Evolutionary conservation across 345 rosid species (phyloP), one percentile per base, ranked within the genome.

Genomic region (Aethionema arabicum): DNA sequence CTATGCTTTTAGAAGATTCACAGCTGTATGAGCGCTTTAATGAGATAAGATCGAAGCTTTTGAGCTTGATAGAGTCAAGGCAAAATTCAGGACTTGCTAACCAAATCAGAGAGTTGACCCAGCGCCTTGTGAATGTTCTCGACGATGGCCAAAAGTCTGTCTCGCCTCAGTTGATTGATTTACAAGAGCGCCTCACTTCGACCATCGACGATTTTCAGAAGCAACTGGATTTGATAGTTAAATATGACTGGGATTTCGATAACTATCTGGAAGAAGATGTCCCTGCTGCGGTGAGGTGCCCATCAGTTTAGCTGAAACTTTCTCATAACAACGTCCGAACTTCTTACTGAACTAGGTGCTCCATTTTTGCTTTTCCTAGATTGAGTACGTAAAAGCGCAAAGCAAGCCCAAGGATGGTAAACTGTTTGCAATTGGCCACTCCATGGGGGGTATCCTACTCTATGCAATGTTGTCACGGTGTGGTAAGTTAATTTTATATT

Each of bases 231-330:
- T 75, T 92, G 80, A 85, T 92, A 8, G 75, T 84, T 65, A 78
- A 81, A 68, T 89, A 87, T 81, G 88, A 92, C 72, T 92, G 99
- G 99, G 99, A 92, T 77, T 92, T 92, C 64, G 96, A 92, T 78
- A 76, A 81, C 72, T 92, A 87, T 78, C 73, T 89, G 63, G 93
- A 87, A 74, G 98, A 92, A 74, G 98, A 92, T 82, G 88, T 92
- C 65, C 96, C 98, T 81, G 85, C 95, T 70, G 97, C 79, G 96
- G 98, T 92, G 83, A 85, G 98, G 91, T 74, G 27, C 78, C 83
- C 83, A 73, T 75, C 33, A 32, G 36, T 44, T 38, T 45, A 58
- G 50, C 66, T 71, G 6, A 51, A 12, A 58, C 33, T 30, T 30
- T 37, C 0, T 2, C 37, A 16, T 52, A 12, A 8, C 11, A 8